Percentiles rank a stretch among this genome's conserved stretches.
Evolutionary conservation across 148 eudicot genomes (phyloP).

Genomic region (Rhododendron williamsianum): DNA sequence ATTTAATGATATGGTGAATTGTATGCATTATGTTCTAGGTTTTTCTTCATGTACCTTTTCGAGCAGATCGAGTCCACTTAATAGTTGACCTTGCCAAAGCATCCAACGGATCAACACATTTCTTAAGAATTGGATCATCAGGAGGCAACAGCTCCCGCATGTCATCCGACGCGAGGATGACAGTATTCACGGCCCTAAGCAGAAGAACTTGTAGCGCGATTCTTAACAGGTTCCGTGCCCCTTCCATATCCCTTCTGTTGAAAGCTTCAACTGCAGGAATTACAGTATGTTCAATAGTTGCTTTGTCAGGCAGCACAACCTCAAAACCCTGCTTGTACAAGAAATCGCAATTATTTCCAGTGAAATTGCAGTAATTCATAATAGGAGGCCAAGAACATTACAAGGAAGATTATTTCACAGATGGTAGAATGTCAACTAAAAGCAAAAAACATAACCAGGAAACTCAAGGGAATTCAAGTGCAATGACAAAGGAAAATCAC

Average conservation of each 20-base stretch:
- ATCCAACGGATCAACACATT: constrained; percentile 69
- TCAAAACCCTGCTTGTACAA: constrained; percentile 53
- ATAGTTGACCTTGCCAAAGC: constrained; percentile 53
- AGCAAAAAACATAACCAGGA: neutral
- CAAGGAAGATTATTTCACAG: neutral
- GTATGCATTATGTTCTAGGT: neutral
- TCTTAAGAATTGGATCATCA: constrained; percentile 62
- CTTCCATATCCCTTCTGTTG: constrained; percentile 54
- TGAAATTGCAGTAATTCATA: neutral
- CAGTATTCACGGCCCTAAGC: constrained; percentile 57
- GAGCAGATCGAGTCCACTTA: constrained; percentile 29
- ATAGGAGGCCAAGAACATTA: neutral
- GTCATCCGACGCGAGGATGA: constrained; percentile 63
- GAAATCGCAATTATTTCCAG: neutral
- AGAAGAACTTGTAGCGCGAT: constrained; percentile 68
- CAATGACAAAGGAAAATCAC: no score
- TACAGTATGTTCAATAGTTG: constrained; percentile 60
- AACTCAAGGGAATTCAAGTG: neutral
- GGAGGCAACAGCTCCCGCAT: constrained; percentile 47
- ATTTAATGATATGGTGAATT: neutral
- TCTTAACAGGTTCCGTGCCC: constrained; percentile 58
- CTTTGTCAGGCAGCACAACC: constrained; percentile 69
- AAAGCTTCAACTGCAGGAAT: constrained; percentile 63
- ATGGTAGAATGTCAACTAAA: neutral
- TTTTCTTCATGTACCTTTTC: constrained; percentile 17